phyloP scores from a whole-genome alignment of 257 asterid species.

The Fraxinus pennsylvanica region DNA sequence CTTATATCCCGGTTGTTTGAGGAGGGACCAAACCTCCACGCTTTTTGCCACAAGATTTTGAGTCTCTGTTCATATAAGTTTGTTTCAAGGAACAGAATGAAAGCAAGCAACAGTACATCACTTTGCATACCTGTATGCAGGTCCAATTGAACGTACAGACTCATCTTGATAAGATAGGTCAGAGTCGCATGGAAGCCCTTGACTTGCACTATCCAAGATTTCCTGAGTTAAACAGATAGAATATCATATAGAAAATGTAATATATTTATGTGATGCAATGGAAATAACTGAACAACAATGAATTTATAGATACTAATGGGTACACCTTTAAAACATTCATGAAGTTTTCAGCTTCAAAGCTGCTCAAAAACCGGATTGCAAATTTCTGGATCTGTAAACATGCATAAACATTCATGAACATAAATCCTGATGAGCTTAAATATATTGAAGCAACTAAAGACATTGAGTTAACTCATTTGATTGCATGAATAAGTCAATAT shows the following conservation, averaged over 20 bases:
- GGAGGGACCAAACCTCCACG: background rate
- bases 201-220: conserved; percentile 39
- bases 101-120: conserved; percentile 19
- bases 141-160: conserved; percentile 49
- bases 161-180: conserved; percentile 68
- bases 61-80: conserved; percentile 9
- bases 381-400: conserved; percentile 73
- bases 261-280: conserved; percentile 14
- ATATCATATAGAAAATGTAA: conserved; percentile 7
- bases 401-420: conserved; percentile 10
- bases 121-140: conserved; percentile 40
- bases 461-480: background rate
- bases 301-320: conserved; percentile 8
- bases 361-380: conserved; percentile 53
- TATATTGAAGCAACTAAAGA: conserved; percentile 12
- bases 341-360: conserved; percentile 58
- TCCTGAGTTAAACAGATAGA: conserved; percentile 42
- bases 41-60: background rate
- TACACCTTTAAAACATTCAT: conserved; percentile 65
- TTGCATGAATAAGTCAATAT: conserved; percentile 15
- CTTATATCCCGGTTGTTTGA: background rate
- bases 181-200: conserved; percentile 40
- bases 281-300: background rate
- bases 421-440: background rate
- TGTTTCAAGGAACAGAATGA: conserved; percentile 7